Evolutionary conservation across 2,329 filamentous ascomycete species (phyloP), one percentile per base, ranked within the genome.

Genomic region (Aureobasidium sp.): DNA sequence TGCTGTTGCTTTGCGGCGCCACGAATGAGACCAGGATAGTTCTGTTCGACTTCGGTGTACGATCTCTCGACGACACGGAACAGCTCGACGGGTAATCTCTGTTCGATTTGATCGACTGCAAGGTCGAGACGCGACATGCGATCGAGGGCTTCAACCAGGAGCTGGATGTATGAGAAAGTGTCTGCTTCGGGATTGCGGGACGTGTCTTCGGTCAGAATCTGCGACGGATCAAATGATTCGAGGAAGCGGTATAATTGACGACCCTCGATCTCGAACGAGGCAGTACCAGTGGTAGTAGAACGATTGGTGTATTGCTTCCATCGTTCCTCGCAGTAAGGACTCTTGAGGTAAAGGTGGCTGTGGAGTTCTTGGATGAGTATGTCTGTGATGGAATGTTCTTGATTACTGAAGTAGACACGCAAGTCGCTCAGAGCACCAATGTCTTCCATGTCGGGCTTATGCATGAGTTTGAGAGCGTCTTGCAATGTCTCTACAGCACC

Each of bases 341-440:
- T 97, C 73, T 97, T 97, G 42, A 99, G 84, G 72, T 99, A 99
- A 4, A 99, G 81, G 75, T 99, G 94, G 72, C 96, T 94, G 72
- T 99, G 94, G 37, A 99, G 80, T 74, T 99, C 94, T 73, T 99
- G 94, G n/a, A 97, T 87, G 62, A 99, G 74, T 59, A 97, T 97
- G 71, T 99, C 94, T 70, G 93, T 93, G 66, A 99, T 78, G 0
- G 90, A 87, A 32, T 88, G 89, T 76, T 99, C 94, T 72, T 99
- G 95, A 71, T 96, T 97, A 63, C 87, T 87, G 63, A 99, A 85
- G 70, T 97, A 97, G 69, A 86, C 86, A 62, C 91, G 85, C 67
- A 99, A 77, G 68, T 99, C 94, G 62, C 84, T 87, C 68, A 99
- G 78, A 8, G 91, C 93, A 1, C 91, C 92, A 67, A 99, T 96